phyloP scores from a whole-genome alignment of 2,329 filamentous ascomycete genomes.

The Madurella mycetomatis region DNA sequence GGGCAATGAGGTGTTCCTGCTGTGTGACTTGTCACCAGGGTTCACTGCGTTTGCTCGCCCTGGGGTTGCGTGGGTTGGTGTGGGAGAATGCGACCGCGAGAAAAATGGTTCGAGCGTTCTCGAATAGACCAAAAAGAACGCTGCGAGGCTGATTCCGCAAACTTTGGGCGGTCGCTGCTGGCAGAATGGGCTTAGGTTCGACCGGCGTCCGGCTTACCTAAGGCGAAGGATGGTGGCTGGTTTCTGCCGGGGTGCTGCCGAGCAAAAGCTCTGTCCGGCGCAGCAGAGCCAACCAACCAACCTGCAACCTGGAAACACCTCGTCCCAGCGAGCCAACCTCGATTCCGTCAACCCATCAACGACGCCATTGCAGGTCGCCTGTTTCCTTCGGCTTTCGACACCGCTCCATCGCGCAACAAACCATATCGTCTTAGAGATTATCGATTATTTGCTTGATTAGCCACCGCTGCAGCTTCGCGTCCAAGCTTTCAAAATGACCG shows the following conservation, averaged over 20 bases:
- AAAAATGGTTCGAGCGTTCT: conserved; percentile 5
- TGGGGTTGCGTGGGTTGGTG: conserved; percentile 17
- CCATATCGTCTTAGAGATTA: conserved; percentile 10
- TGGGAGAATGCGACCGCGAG: conserved; percentile 15
- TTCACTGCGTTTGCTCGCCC: conserved; percentile 31
- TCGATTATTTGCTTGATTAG: not conserved
- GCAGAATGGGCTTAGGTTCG: conserved; percentile 12
- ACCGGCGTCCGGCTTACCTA: conserved; percentile 23
- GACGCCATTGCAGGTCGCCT: conserved; percentile 14
- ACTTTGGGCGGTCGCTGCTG: conserved; percentile 20
- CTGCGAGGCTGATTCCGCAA: not conserved
- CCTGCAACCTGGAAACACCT: conserved; percentile 33
- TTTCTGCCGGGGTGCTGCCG: conserved; percentile 5
- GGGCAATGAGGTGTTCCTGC: not conserved
- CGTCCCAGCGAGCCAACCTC: conserved; percentile 22
- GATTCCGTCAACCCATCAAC: conserved; percentile 19
- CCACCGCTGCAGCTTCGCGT: conserved; percentile 15
- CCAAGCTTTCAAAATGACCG: conserved; percentile 25
- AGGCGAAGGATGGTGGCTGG: conserved; percentile 14
- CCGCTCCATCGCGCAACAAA: conserved; percentile 17
- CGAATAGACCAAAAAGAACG: conserved; percentile 3
- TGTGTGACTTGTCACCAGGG: conserved; percentile 22
- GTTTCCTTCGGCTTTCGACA: conserved; percentile 4
- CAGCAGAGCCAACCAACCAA: conserved; percentile 24
- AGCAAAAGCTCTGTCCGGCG: conserved; percentile 23